Percentiles rank a stretch among this genome's conserved stretches.
Evolutionary conservation across 192 early-diverging fungal species (phyloP).

Genomic region (Allomyces arbusculus): DNA sequence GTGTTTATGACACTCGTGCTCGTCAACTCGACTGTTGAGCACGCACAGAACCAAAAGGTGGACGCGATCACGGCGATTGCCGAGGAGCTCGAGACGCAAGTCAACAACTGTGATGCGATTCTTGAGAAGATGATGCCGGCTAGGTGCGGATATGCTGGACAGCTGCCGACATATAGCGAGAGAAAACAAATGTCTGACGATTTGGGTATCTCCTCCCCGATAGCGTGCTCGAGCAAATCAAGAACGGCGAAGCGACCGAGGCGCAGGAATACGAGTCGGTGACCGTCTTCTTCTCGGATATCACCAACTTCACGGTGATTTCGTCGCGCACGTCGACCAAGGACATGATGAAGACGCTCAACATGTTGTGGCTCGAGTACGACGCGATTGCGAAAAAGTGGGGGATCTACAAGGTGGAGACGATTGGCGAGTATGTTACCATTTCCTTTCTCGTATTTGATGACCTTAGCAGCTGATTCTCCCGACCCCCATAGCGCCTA

Average conservation of each 20-base stretch:
- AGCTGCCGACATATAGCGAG: no score
- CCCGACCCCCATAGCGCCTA: background rate
- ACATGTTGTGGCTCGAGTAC: conserved; percentile 20
- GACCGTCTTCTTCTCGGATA: conserved; percentile 21
- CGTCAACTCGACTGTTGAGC: conserved; percentile 20
- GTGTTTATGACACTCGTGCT: conserved; percentile 17
- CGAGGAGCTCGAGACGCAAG: conserved; percentile 10
- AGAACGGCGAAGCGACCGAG: conserved; percentile 12
- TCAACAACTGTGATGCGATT: conserved; percentile 11
- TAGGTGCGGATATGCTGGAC: no score
- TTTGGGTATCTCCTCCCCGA: no score
- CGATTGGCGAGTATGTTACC: conserved; percentile 13
- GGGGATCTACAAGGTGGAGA: conserved; percentile 25
- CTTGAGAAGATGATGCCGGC: conserved; percentile 14
- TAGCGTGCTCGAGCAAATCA: conserved; percentile 14
- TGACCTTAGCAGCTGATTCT: no score
- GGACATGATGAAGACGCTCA: conserved; percentile 20
- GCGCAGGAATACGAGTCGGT: conserved; percentile 16
- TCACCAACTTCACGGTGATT: conserved; percentile 18
- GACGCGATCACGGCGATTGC: conserved; percentile 9
- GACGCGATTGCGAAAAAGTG: conserved; percentile 16
- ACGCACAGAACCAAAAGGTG: conserved; percentile 13
- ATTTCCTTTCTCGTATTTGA: no score
- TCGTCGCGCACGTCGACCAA: conserved; percentile 15
- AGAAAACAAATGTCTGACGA: no score